These are phyloP conservation scores for Iberis amara DNA, from an alignment of 441 rosid genomes.

Conservation along the genomic window DNA sequence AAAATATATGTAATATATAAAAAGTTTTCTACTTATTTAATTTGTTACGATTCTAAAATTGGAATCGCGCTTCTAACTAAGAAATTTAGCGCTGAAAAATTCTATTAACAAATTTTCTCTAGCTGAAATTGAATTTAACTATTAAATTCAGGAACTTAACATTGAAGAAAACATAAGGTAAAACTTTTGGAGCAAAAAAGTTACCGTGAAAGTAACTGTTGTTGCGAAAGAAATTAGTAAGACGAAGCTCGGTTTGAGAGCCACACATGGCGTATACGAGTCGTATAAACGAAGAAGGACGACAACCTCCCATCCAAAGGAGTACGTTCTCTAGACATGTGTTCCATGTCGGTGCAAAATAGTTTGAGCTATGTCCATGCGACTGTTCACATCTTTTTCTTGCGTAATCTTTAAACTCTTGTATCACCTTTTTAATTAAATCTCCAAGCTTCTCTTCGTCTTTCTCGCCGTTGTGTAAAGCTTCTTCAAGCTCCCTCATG, in stretches of 20 bases:
- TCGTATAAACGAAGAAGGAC: conserved; percentile 40
- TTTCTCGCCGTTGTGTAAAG: conserved; percentile 11
- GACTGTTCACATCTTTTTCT: conserved; percentile 20
- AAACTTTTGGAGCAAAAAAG: too few species aligned
- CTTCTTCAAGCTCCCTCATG: conserved; percentile 27
- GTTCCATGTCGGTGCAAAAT: conserved; percentile 40
- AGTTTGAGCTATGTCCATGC: conserved; percentile 17
- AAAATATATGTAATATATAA: too few species aligned
- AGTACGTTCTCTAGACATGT: conserved; percentile 42
- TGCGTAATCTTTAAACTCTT: conserved; percentile 29
- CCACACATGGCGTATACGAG: conserved; percentile 36
- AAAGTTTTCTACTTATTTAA: too few species aligned
- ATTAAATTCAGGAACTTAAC: too few species aligned
- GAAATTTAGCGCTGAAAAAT: too few species aligned
- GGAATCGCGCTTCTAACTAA: too few species aligned
- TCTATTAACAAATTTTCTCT: too few species aligned
- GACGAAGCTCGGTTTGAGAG: conserved; percentile 23
- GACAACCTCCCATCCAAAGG: conserved; percentile 44
- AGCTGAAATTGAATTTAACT: too few species aligned
- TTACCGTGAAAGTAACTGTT: background rate
- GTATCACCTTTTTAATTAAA: conserved; percentile 4
- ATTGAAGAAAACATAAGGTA: too few species aligned
- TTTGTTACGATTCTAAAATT: too few species aligned
- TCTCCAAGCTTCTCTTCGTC: conserved; percentile 10
- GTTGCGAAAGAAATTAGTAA: conserved; percentile 10